Evolutionary conservation across 1,284 basidiomycete species (phyloP).

Genomic region (Microbotryum lychnidis-dioicae): DNA sequence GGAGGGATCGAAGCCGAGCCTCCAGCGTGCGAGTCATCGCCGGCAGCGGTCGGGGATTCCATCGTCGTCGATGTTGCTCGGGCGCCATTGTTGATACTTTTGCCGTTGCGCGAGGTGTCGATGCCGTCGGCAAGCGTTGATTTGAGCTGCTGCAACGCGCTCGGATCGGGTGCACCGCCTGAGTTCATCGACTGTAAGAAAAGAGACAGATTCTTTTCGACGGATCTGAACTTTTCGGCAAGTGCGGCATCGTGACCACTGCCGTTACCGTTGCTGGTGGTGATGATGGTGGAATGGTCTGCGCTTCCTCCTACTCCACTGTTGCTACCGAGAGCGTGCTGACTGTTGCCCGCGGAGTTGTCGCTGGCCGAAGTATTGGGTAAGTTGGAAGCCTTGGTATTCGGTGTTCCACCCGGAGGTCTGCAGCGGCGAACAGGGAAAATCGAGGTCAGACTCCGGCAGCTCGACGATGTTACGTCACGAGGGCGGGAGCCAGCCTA

Average conservation of each 20-base stretch:
- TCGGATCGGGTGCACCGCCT: conserved; percentile 18
- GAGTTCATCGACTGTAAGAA: conserved; percentile 20
- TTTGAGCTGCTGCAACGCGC: conserved; percentile 11
- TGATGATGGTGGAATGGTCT: background rate
- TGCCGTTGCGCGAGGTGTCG: background rate
- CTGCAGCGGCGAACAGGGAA: too few species aligned
- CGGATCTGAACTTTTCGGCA: conserved; percentile 16
- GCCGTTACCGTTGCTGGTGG: background rate
- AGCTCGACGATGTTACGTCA: too few species aligned
- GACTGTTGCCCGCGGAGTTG: background rate
- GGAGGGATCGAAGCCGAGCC: too few species aligned
- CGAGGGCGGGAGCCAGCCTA: too few species aligned
- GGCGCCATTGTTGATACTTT: background rate
- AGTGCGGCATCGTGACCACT: conserved; percentile 5
- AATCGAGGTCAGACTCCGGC: too few species aligned
- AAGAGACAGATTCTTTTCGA: conserved; percentile 14
- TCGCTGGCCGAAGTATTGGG: background rate
- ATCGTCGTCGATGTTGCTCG: background rate
- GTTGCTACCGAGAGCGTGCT: background rate
- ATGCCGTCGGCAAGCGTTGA: conserved; percentile 15
- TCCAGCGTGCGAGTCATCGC: too few species aligned
- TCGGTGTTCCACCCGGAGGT: too few species aligned
- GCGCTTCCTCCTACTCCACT: background rate
- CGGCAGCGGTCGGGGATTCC: background rate
- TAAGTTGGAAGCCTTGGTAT: too few species aligned